phyloP scores from a whole-genome alignment of 106 monocot species.

The Acorus calamus region DNA sequence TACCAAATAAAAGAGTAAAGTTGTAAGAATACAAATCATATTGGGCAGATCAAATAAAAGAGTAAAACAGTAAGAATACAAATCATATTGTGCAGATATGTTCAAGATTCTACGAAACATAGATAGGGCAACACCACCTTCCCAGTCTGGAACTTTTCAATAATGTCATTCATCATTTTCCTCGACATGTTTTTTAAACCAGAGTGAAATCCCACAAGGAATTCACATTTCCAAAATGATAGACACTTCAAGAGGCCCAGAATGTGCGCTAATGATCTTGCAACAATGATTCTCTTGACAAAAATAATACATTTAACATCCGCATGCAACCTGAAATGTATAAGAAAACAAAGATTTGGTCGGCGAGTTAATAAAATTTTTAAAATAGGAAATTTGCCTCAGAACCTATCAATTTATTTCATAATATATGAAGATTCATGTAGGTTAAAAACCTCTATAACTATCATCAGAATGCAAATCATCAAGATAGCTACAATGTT shows the following conservation, averaged over 20 bases:
- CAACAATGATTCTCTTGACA: constrained; percentile 82
- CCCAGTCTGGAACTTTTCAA: constrained; percentile 70
- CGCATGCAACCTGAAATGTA: constrained; percentile 33
- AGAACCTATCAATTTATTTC: too few relatives aligned
- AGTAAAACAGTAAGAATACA: constrained; percentile 3
- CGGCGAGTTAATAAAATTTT: too few relatives aligned
- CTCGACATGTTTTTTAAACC: constrained; percentile 60
- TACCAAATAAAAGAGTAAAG: too few relatives aligned
- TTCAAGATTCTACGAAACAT: not conserved
- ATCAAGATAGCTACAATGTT: too few relatives aligned
- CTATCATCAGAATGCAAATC: too few relatives aligned
- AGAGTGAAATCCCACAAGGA: constrained; percentile 78
- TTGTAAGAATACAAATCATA: too few relatives aligned
- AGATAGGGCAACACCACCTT: constrained; percentile 36
- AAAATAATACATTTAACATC: constrained; percentile 76
- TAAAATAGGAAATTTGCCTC: too few relatives aligned
- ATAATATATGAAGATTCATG: too few relatives aligned
- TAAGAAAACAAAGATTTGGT: not conserved
- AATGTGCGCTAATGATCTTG: constrained; percentile 53
- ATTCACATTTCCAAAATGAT: constrained; percentile 76
- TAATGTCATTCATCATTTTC: constrained; percentile 49
- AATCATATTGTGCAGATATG: not conserved
- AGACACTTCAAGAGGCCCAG: constrained; percentile 46
- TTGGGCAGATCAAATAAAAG: too few relatives aligned
- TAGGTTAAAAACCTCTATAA: too few relatives aligned